Evolutionary conservation across 2,329 filamentous ascomycete species (phyloP).

Genomic region (Scedosporium aurantiacum): DNA sequence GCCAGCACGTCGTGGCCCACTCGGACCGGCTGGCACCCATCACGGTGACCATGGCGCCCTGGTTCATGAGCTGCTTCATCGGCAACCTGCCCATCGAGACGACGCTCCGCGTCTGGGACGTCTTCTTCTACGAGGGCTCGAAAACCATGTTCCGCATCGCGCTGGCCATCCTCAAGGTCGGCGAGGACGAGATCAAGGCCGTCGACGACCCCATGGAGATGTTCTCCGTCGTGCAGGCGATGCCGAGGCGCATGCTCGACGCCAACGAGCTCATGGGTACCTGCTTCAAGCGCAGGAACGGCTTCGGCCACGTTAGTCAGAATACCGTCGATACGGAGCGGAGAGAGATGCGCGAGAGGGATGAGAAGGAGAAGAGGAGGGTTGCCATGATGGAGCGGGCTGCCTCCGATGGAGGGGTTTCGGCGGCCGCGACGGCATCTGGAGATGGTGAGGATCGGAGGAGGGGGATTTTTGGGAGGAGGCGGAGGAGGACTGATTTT

Average conservation of each 20-base stretch:
- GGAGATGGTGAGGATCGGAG: background rate
- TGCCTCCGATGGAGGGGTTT: background rate
- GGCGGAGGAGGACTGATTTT: constrained; percentile 4
- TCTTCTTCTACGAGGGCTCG: constrained; percentile 90
- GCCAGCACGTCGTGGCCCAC: constrained; percentile 19
- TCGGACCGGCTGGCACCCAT: constrained; percentile 66
- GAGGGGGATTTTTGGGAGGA: background rate
- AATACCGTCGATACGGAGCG: constrained; percentile 69
- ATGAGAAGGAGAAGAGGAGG: constrained; percentile 27
- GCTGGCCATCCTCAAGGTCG: constrained; percentile 80
- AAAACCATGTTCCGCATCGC: constrained; percentile 91
- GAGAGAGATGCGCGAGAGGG: constrained; percentile 51
- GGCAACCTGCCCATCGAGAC: constrained; percentile 86
- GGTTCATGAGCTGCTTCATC: constrained; percentile 98
- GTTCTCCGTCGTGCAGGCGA: constrained; percentile 83
- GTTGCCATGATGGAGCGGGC: background rate
- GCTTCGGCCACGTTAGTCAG: constrained; percentile 72
- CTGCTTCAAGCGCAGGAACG: constrained; percentile 69
- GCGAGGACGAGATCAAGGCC: constrained; percentile 67
- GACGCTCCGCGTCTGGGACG: constrained; percentile 86
- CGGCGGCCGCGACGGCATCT: background rate
- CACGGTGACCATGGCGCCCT: constrained; percentile 83
- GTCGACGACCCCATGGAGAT: constrained; percentile 88
- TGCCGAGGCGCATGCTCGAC: constrained; percentile 72
- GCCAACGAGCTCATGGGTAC: constrained; percentile 72